Percentiles rank a stretch among this genome's conserved stretches.
Evolutionary conservation across 805 yeast genomes (phyloP).

Genomic region (Hemisphaericaspora nanyangensis): DNA sequence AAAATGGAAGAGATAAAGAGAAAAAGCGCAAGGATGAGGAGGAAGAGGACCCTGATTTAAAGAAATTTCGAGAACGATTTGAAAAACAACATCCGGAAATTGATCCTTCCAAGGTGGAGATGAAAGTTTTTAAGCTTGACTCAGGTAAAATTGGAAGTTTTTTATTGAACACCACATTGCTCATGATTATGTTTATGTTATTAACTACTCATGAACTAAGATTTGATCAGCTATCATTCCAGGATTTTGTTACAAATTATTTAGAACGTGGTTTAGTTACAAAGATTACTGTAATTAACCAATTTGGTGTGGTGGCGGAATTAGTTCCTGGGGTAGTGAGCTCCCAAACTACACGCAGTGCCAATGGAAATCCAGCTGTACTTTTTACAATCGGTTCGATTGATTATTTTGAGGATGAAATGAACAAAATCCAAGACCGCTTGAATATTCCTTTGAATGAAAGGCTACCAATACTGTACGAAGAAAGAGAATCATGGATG

Average conservation of each 20-base stretch:
- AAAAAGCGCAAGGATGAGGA: constrained; percentile 13
- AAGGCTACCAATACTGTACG: constrained; percentile 73
- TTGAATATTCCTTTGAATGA: constrained; percentile 64
- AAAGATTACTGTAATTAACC: constrained; percentile 68
- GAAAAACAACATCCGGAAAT: constrained; percentile 26
- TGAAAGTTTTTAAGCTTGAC: constrained; percentile 5
- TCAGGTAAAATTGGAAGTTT: background rate
- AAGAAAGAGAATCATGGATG: constrained; percentile 62
- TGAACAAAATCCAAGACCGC: constrained; percentile 67
- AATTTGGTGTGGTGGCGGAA: constrained; percentile 66
- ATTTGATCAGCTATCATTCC: constrained; percentile 48
- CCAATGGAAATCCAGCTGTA: constrained; percentile 43
- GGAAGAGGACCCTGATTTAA: constrained; percentile 30
- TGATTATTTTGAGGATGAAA: constrained; percentile 78
- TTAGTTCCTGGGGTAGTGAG: constrained; percentile 45
- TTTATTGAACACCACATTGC: background rate
- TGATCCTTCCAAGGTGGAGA: constrained; percentile 26
- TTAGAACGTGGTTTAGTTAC: constrained; percentile 77
- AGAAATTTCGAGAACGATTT: constrained; percentile 28
- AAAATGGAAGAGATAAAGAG: constrained; percentile 1
- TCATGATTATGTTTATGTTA: background rate
- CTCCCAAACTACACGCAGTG: constrained; percentile 36
- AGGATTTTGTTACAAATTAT: constrained; percentile 79
- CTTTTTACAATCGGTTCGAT: constrained; percentile 86
- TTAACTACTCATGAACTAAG: background rate